A percentile compares a stretch with the other conserved stretches of the same genome.
Conservation (phyloP, 257 asterid species). For the Capsicum chinense region DNA sequence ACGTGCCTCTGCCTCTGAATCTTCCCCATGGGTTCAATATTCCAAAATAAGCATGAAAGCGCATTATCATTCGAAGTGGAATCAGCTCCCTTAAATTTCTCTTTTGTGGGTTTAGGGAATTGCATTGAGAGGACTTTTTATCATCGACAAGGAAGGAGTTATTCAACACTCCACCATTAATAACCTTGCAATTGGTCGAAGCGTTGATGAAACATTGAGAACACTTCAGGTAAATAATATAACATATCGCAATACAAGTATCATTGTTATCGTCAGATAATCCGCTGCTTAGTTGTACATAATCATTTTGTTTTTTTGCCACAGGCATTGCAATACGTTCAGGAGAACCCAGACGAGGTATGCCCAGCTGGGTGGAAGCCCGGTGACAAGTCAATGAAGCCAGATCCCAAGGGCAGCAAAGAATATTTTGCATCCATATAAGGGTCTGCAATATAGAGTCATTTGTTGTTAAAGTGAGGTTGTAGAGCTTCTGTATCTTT, state of each 20-base stretch:
- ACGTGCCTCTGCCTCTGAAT: not conserved
- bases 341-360: conserved; percentile 97
- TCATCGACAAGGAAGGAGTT: conserved; percentile 94
- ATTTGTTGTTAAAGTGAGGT: conserved; percentile 29
- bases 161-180: conserved; percentile 95
- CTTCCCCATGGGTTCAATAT: not conserved
- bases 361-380: conserved; percentile 99
- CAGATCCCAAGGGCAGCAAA: conserved; percentile 93
- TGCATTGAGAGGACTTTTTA: conserved; percentile 92
- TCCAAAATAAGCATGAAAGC: not conserved
- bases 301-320: not conserved
- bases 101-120: conserved; percentile 62
- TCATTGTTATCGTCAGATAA: too few species aligned
- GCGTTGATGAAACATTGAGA: conserved; percentile 91
- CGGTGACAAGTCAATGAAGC: conserved; percentile 96
- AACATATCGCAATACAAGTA: too few species aligned
- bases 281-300: too few species aligned
- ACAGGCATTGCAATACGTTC: conserved; percentile 93
- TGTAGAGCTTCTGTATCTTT: conserved; percentile 31
- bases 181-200: conserved; percentile 91
- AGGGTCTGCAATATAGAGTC: conserved; percentile 8
- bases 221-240: conserved; percentile 79
- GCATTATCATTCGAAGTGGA: not conserved
- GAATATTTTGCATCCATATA: conserved; percentile 89
- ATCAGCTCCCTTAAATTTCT: not conserved